Percentiles rank a stretch among this genome's conserved stretches.
Evolutionary conservation across 805 yeast species (phyloP).

Genomic region (Wickerhamomyces hampshirensis): DNA sequence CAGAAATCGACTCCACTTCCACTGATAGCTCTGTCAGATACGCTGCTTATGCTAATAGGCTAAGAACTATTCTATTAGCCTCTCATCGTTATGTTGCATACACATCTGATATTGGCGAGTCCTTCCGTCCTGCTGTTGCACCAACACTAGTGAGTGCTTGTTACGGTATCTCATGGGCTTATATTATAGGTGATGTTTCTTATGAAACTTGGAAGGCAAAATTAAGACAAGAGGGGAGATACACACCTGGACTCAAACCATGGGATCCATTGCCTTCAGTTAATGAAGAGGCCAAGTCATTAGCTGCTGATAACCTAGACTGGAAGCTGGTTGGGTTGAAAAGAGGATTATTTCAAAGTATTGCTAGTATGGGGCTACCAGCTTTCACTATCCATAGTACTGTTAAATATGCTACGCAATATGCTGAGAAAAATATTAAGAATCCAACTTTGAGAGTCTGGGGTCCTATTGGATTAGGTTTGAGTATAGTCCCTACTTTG

Average conservation of each 20-base stretch:
- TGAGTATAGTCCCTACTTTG: constrained; percentile 69
- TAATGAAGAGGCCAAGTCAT: constrained; percentile 30
- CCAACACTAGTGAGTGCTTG: constrained; percentile 60
- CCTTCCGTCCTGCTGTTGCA: constrained; percentile 77
- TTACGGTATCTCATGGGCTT: constrained; percentile 73
- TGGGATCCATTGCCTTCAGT: constrained; percentile 52
- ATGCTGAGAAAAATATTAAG: constrained; percentile 50
- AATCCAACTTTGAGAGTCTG: constrained; percentile 47
- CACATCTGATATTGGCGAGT: constrained; percentile 83
- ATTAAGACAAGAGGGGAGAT: constrained; percentile 60
- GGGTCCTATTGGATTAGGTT: constrained; percentile 78
- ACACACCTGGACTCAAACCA: constrained; percentile 56
- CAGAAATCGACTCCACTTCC: constrained; percentile 28
- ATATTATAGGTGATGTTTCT: constrained; percentile 69
- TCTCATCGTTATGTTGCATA: constrained; percentile 82
- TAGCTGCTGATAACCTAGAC: constrained; percentile 43
- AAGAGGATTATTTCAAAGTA: constrained; percentile 74
- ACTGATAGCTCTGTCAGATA: constrained; percentile 56
- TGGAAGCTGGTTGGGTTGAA: constrained; percentile 63
- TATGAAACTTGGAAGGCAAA: constrained; percentile 71
- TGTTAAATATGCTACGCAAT: constrained; percentile 61
- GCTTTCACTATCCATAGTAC: constrained; percentile 79
- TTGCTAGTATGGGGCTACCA: constrained; percentile 85
- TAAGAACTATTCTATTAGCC: constrained; percentile 65
- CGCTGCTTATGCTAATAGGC: constrained; percentile 76